Evolutionary conservation across 1,284 basidiomycete species (phyloP).

Genomic region (Melanopsichium pennsylvanicum): DNA sequence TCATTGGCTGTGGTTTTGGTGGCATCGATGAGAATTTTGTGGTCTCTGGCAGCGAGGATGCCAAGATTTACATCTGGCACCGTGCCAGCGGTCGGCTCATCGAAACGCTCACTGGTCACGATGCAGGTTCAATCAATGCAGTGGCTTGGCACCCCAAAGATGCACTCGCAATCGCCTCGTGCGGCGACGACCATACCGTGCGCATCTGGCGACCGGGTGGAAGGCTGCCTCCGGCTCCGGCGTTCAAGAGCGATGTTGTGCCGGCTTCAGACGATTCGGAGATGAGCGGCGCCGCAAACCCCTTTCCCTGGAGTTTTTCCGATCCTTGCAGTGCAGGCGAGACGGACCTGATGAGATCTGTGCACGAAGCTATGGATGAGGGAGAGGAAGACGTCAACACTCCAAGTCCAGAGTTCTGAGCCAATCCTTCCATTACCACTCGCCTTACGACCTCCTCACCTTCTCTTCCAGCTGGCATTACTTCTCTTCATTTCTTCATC

Average conservation of each 20-base stretch:
- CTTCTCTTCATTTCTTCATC: no score
- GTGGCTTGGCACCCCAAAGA: conserved; percentile 91
- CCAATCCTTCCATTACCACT: not conserved
- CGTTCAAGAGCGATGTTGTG: conserved; percentile 2
- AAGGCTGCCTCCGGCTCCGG: not conserved
- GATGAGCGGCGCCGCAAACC: conserved; percentile 36
- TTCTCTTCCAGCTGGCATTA: no score
- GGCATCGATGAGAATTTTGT: conserved; percentile 89
- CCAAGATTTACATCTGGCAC: conserved; percentile 92
- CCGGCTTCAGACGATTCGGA: conserved; percentile 43
- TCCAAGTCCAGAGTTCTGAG: conserved; percentile 15
- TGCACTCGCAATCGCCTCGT: conserved; percentile 83
- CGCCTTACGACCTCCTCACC: not conserved
- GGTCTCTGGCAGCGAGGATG: conserved; percentile 85
- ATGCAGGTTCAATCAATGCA: conserved; percentile 85
- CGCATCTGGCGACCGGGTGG: conserved; percentile 56
- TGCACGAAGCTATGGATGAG: conserved; percentile 40
- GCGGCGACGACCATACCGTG: conserved; percentile 62
- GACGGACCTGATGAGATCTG: conserved; percentile 32
- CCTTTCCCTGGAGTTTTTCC: conserved; percentile 42
- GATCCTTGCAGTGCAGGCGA: conserved; percentile 22
- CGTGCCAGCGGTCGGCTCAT: conserved; percentile 81
- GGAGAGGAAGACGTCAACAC: conserved; percentile 6
- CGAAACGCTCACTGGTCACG: conserved; percentile 84
- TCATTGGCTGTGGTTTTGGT: conserved; percentile 92